Evolutionary conservation across 2,329 filamentous ascomycete species (phyloP), one percentile per base, ranked within the genome.

Genomic region (Karstenula rhodostoma): DNA sequence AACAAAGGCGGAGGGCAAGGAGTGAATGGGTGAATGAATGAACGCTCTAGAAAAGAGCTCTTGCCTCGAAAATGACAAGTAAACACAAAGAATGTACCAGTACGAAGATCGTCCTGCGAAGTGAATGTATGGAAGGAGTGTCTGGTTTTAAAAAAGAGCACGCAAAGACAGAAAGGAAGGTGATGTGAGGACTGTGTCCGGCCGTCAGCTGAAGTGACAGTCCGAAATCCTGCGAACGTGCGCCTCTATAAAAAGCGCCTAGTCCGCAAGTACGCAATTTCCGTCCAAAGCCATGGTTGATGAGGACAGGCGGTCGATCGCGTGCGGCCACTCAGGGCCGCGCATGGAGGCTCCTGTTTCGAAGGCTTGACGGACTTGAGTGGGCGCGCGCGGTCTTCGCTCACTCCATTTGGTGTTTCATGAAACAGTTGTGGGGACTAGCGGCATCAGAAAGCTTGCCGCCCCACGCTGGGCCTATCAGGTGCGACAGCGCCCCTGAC

Each of bases 381-480:
- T 75, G 74, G 73, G 69, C 61, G 62, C 67, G 61, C 58, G 62
- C 44, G 59, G 60, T 56, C 62, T 64, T 68, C 62, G 60, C 64
- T 67, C 56, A 60, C 56, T 56, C 60, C 64, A 56, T 66, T 54
- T 67, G 66, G 64, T 70, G 73, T 76, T 76, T 72, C 69, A 70
- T 68, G 66, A 74, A 72, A 69, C 71, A 61, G 61, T 32, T 51
- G 73, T 76, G 72, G 73, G 67, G 65, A 64, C 71, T 75, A 73
- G 74, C 64, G 58, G 74, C 71, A 67, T 75, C 72, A 76, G 73
- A 68, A 68, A 58, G 43, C 58, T 54, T 53, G 64, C 64, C 64
- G 58, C 51, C 32, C 52, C 37, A 56, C 60, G 23, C 48, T 48
- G 46, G 42, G 53, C 72, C 72, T 68, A 73, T 74, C 58, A 67